phyloP scores from a whole-genome alignment of 2,329 filamentous ascomycete species.

The Aspergillus ibericus region DNA sequence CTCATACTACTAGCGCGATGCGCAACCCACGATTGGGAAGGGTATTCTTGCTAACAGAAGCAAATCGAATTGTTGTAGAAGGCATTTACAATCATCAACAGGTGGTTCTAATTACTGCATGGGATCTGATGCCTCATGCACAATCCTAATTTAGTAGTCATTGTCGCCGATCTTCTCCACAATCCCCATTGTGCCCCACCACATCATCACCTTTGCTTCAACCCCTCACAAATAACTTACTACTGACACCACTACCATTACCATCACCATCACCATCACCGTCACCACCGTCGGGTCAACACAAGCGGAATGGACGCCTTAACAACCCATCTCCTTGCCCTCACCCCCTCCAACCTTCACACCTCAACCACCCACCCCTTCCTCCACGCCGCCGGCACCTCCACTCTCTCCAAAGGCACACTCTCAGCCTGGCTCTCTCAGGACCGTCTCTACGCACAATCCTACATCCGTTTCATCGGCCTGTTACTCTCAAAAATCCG shows the following conservation, averaged over 20 bases:
- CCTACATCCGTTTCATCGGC: constrained; percentile 67
- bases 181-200: background rate
- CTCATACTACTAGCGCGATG: too few relatives aligned
- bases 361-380: constrained; percentile 67
- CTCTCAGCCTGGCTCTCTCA: constrained; percentile 70
- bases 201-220: background rate
- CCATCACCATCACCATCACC: background rate
- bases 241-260: background rate
- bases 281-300: background rate
- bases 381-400: constrained; percentile 63
- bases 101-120: too few relatives aligned
- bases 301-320: constrained; percentile 33
- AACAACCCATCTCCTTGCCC: constrained; percentile 58
- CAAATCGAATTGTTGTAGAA: too few relatives aligned
- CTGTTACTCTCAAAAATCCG: constrained; percentile 63
- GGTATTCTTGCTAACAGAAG: too few relatives aligned
- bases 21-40: too few relatives aligned
- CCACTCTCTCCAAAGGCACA: constrained; percentile 56
- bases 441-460: constrained; percentile 69
- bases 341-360: constrained; percentile 49
- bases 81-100: too few relatives aligned
- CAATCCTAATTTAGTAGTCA: background rate
- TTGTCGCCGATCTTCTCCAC: background rate
- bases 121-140: background rate
- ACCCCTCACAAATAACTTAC: background rate